Evolutionary conservation across 352 stramenopile genomes (phyloP).

Genomic region (Pythium oligandrum): DNA sequence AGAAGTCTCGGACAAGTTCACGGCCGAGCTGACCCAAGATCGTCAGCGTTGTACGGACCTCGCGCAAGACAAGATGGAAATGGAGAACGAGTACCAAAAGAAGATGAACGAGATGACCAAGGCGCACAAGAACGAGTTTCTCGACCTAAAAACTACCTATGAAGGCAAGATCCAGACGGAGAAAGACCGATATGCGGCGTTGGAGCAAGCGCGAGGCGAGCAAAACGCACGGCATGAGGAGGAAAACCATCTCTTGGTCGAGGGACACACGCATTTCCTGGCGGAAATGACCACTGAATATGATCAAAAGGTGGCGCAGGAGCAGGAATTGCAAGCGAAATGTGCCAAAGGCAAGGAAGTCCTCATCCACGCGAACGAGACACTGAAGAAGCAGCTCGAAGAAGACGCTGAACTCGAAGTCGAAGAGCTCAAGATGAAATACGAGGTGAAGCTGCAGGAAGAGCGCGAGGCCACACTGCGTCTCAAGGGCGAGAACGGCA

Average conservation of each 20-base stretch:
- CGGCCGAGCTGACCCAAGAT: slow-evolving; percentile 90
- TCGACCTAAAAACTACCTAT: slow-evolving; percentile 89
- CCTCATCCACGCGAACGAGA: slow-evolving; percentile 85
- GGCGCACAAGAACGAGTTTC: slow-evolving; percentile 83
- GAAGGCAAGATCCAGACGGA: slow-evolving; percentile 90
- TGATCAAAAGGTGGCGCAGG: slow-evolving; percentile 82
- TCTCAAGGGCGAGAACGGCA: slow-evolving; percentile 94
- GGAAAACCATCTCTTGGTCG: slow-evolving; percentile 72
- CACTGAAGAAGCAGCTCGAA: slow-evolving; percentile 89
- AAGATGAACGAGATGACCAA: slow-evolving; percentile 89
- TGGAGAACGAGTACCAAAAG: slow-evolving; percentile 90
- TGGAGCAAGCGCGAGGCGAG: slow-evolving; percentile 70
- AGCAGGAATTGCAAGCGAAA: slow-evolving; percentile 72
- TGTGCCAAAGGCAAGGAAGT: slow-evolving; percentile 58
- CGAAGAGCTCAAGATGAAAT: slow-evolving; percentile 89
- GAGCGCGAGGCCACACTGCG: slow-evolving; percentile 89
- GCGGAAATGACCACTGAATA: slow-evolving; percentile 91
- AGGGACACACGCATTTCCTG: slow-evolving; percentile 84
- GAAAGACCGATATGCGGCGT: slow-evolving; percentile 83
- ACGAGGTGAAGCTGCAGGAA: slow-evolving; percentile 87
- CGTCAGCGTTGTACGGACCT: slow-evolving; percentile 88
- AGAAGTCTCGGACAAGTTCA: slow-evolving; percentile 93
- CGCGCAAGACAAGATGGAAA: slow-evolving; percentile 87
- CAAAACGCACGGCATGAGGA: slow-evolving; percentile 72
- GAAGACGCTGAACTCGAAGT: slow-evolving; percentile 94